phyloP scores from a whole-genome alignment of 805 yeast genomes.

The Myxozyma geophila region DNA sequence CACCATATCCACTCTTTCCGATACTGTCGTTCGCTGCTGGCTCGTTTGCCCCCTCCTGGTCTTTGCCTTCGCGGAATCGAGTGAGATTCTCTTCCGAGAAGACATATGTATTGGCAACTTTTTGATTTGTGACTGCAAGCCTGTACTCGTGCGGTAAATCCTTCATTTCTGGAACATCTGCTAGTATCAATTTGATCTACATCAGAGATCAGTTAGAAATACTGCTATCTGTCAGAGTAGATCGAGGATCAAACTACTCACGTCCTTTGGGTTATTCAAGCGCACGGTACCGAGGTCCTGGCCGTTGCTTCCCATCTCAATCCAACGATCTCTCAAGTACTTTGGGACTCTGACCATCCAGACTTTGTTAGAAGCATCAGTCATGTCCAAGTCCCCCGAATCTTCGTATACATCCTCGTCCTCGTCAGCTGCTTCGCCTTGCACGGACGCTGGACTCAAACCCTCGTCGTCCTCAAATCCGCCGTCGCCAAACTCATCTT shows the following conservation, averaged over 20 bases:
- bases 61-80: slow-evolving; percentile 23
- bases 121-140: slow-evolving; percentile 72
- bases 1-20: background rate
- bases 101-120: slow-evolving; percentile 82
- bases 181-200: slow-evolving; percentile 46
- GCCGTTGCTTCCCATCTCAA: slow-evolving; percentile 65
- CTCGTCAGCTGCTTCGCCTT: slow-evolving; percentile 28
- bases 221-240: background rate
- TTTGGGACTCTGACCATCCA: slow-evolving; percentile 94
- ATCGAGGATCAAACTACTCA: slow-evolving; percentile 14
- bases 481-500: slow-evolving; percentile 14
- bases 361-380: slow-evolving; percentile 67
- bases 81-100: slow-evolving; percentile 81
- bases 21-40: background rate
- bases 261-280: slow-evolving; percentile 49
- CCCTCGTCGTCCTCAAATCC: slow-evolving; percentile 48
- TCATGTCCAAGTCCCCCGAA: slow-evolving; percentile 75
- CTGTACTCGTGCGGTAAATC: slow-evolving; percentile 85
- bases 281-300: slow-evolving; percentile 77
- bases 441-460: slow-evolving; percentile 45
- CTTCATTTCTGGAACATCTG: slow-evolving; percentile 50
- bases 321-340: slow-evolving; percentile 82
- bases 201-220: background rate
- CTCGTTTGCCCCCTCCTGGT: background rate
- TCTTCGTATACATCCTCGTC: slow-evolving; percentile 59